Conservation (phyloP, 208 protist genomes). For the Zelonia costaricensis region DNA sequence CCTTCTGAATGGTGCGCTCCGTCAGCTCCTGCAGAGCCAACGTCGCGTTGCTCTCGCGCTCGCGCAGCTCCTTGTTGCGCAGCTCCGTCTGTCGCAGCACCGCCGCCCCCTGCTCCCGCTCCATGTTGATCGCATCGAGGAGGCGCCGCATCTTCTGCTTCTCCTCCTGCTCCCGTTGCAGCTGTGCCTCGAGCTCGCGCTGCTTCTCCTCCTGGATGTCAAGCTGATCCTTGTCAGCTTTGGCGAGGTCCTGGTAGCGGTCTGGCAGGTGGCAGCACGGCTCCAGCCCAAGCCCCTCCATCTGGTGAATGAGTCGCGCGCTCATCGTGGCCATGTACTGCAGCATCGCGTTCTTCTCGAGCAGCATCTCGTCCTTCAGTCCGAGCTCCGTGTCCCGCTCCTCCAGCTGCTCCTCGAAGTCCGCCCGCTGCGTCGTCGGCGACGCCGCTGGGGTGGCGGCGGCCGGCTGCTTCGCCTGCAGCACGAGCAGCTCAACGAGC, state of each 20-base stretch:
- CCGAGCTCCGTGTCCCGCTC: conserved; percentile 68
- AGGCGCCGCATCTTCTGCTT: conserved; percentile 55
- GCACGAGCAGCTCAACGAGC: conserved; percentile 33
- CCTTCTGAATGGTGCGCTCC: conserved; percentile 50
- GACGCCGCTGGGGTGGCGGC: neutral
- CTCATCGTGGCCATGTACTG: conserved; percentile 75
- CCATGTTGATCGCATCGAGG: conserved; percentile 58
- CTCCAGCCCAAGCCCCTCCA: conserved; percentile 56
- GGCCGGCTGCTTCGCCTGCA: conserved; percentile 13
- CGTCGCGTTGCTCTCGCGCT: conserved; percentile 45
- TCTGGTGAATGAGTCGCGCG: conserved; percentile 71
- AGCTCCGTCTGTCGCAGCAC: conserved; percentile 48
- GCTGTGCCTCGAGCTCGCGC: conserved; percentile 57
- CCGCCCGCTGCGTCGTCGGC: neutral
- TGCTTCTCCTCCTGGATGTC: conserved; percentile 59
- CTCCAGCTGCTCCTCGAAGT: conserved; percentile 54
- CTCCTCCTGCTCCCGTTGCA: conserved; percentile 62
- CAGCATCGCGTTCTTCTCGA: conserved; percentile 77
- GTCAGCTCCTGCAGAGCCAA: conserved; percentile 46
- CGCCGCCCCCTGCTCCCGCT: conserved; percentile 58
- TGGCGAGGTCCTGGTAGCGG: conserved; percentile 63
- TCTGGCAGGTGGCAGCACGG: conserved; percentile 77
- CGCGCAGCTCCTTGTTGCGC: conserved; percentile 54
- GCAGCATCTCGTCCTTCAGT: conserved; percentile 75
- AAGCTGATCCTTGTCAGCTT: conserved; percentile 48